Base-by-base conservation (phyloP, 2,329 filamentous ascomycete genomes). In the Botrytis fabae region DNA sequence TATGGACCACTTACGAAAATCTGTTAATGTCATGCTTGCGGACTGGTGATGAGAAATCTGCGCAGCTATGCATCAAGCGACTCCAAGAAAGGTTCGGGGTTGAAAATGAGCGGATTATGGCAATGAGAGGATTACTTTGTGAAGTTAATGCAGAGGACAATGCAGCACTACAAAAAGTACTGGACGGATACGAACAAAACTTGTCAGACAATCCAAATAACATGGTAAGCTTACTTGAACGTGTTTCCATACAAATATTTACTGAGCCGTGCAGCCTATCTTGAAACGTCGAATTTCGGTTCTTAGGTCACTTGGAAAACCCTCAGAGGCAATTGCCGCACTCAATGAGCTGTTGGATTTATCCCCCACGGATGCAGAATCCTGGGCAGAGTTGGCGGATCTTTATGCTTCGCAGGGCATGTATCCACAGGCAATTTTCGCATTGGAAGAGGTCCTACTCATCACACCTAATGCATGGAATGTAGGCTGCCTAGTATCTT, bases 401-500 rank as follows among this genome's bases (percentile, higher is more conserved):
- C 84, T 98, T 75, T 98, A 99, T 82, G 86, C 94, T 44, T 86
- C 87, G 32, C 92, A 95, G 80, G 93, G 92, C 0, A 83, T 95
- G 78, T 94, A 92, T 80, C 84, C 90, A 22, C 95, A 98, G 82
- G 93, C 94, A 57, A 90, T 97, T 69, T 97, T 92, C 82, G 92
- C 94, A 74, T 84, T 97, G 62, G 96, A 99, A 82, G 96, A 99
- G 82, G 94, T 97, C 32, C 83, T 99, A 62, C 85, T 98, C 69
- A 86, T 97, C 73, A 89, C 90, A 70, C 95, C 96, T 6, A 97
- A 97, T 84, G 93, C 95, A 32, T 99, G 96, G 95, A 98, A 97
- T 85, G 93, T 96, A 82, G 81, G 92, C 82, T 74, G 51, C 46
- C 72, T 59, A 35, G 35, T 38, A 66, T n/a, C 40, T 28, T 59